Percentiles rank a stretch among this genome's conserved stretches.
These are phyloP conservation scores for Wallacemonas sp. DNA, from an alignment of 208 protist species.

Conservation along the genomic window DNA sequence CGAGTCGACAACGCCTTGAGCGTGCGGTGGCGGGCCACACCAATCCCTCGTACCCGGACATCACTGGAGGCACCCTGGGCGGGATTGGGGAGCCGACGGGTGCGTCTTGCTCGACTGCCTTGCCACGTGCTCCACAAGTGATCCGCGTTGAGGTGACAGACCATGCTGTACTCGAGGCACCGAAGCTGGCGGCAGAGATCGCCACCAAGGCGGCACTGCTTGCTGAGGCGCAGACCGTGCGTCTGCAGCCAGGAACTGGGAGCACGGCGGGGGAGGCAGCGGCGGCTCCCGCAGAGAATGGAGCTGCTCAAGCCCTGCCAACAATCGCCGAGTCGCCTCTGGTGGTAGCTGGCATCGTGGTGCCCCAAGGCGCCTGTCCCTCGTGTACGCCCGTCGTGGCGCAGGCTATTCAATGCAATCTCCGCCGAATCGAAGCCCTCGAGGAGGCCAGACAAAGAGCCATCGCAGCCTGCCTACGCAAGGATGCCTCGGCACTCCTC, in stretches of 20 bases:
- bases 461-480: slow-evolving; percentile 33
- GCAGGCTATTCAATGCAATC: slow-evolving; percentile 28
- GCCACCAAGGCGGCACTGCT: background rate
- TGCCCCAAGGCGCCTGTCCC: slow-evolving; percentile 14
- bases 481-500: slow-evolving; percentile 40
- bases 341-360: background rate
- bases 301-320: background rate
- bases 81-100: background rate
- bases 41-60: too few species aligned
- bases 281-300: background rate
- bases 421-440: slow-evolving; percentile 26
- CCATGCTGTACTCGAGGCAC: background rate
- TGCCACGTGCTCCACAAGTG: background rate
- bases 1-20: slow-evolving; percentile 1
- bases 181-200: background rate
- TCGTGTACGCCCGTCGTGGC: slow-evolving; percentile 30
- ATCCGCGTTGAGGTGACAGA: background rate
- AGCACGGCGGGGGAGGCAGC: background rate
- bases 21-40: background rate
- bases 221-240: background rate
- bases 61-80: too few species aligned
- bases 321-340: background rate
- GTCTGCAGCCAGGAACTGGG: background rate
- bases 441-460: slow-evolving; percentile 28
- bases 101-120: background rate